Base-by-base conservation (phyloP, 2,329 filamentous ascomycete genomes). In the Colletotrichum sojae region DNA sequence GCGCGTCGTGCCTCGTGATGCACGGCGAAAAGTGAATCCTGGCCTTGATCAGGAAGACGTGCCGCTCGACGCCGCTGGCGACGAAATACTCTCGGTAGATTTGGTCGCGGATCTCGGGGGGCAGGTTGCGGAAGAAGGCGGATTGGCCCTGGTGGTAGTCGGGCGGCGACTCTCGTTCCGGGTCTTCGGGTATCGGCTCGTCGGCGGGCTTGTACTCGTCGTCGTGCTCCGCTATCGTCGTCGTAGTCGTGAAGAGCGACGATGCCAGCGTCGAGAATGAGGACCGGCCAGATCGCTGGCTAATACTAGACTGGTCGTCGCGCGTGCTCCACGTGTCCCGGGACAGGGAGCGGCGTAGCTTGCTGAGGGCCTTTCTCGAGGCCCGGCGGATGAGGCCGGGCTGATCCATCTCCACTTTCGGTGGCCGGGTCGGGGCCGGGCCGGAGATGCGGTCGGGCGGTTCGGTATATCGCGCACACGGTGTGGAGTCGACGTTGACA, bases 51-150 rank as follows among this genome's bases (percentile, higher is more conserved):
- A 71, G 25, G 10, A 71, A 71, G 13, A 58, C 56, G 31, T 71
- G 70, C 4, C 70, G 61, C 18, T 69, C 22, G 4, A 71, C 57
- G 9, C 68, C 63, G 2, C 54, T 40, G 3, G 48, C 49, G 3
- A 45, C 20, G 63, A 68, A 71, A 3, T 51, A 71, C 39, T 71
- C 59, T 9, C 6, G 18, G 18, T 71, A 71, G 43, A 71, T 71
- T 53, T 65, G 68, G 20, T 65, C 40, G 10, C 70, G 70, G 18
- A 71, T 56, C 57, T 71, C 70, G 8, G 54, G 60, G 9, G 70
- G 70, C 6, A 71, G 53, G 9, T 49, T 43, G 3, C 52, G 52
- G 8, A 71, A 71, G 48, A 68, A 62, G 10, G 20, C 25, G 1
- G 69, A 71, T 16, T 69, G 63, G 27, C 31, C 15, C 9, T 59